Conservation (phyloP, 106 monocot genomes). For the Amphibolis antarctica region DNA sequence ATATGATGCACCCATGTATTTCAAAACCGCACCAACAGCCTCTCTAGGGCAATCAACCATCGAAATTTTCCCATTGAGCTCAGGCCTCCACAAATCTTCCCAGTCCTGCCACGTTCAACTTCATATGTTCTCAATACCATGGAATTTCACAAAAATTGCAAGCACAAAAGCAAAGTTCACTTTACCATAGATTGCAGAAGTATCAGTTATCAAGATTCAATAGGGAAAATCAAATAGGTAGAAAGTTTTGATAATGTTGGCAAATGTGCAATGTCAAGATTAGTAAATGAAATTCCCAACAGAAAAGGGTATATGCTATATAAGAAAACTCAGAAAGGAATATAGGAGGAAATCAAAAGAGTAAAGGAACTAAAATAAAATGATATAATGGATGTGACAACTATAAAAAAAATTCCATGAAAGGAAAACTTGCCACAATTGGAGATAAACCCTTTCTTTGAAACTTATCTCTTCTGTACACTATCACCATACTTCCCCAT, state of each 20-base stretch:
- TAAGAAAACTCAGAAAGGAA: no score
- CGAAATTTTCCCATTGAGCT: constrained; percentile 76
- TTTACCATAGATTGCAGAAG: no score
- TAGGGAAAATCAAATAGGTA: background rate
- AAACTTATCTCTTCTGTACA: constrained; percentile 85
- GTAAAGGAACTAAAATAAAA: no score
- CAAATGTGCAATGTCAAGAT: no score
- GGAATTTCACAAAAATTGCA: background rate
- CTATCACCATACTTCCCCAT: constrained; percentile 94
- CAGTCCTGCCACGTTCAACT: constrained; percentile 57
- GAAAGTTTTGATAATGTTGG: background rate
- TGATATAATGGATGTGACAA: no score
- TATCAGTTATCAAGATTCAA: background rate
- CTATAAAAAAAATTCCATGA: background rate
- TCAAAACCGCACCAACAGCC: constrained; percentile 77
- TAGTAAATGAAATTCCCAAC: no score
- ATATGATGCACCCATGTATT: constrained; percentile 84
- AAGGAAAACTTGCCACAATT: constrained; percentile 43
- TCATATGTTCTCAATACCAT: background rate
- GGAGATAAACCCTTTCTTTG: constrained; percentile 55
- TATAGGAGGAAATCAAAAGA: no score
- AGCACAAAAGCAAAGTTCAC: no score
- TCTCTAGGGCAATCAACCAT: constrained; percentile 96
- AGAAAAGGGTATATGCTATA: no score
- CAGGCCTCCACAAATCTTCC: constrained; percentile 88